phyloP scores from a whole-genome alignment of 2,329 filamentous ascomycete genomes.

The Neofusicoccum cordaticola region DNA sequence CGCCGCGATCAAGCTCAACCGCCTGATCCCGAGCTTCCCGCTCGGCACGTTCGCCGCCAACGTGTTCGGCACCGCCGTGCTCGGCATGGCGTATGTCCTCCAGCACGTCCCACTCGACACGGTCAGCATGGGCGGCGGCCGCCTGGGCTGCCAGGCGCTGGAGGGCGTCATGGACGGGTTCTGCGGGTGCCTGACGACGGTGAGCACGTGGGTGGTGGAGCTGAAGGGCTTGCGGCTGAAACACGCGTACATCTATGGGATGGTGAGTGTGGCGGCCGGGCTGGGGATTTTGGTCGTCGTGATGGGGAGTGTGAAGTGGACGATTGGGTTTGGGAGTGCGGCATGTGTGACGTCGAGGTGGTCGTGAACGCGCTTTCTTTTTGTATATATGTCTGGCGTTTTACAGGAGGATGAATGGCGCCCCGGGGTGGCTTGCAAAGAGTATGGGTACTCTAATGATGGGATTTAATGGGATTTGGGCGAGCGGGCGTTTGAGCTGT shows the following conservation, averaged over 20 bases:
- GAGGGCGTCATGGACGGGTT: conserved; percentile 50
- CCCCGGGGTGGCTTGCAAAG: neutral
- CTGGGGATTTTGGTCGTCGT: conserved; percentile 63
- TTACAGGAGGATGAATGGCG: neutral
- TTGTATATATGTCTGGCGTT: neutral
- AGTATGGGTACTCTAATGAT: neutral
- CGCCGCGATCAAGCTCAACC: conserved; percentile 68
- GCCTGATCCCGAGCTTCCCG: conserved; percentile 65
- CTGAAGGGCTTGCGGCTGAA: conserved; percentile 39
- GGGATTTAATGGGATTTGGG: neutral
- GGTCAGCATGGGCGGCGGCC: conserved; percentile 42
- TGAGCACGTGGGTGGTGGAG: conserved; percentile 49
- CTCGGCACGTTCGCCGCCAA: conserved; percentile 85
- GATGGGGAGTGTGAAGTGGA: conserved; percentile 76
- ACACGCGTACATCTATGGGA: conserved; percentile 68
- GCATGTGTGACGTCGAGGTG: conserved; percentile 28
- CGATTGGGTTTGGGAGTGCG: conserved; percentile 40
- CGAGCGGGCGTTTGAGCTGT: neutral
- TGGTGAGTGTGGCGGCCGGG: conserved; percentile 57
- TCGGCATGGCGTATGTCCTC: conserved; percentile 76
- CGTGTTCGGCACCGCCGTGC: conserved; percentile 68
- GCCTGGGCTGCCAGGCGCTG: conserved; percentile 44
- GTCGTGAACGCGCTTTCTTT: neutral
- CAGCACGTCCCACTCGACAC: conserved; percentile 58
- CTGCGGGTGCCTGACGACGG: conserved; percentile 48